phyloP scores from a whole-genome alignment of 2,329 filamentous ascomycete genomes.

The Colletotrichum chrysophilum region DNA sequence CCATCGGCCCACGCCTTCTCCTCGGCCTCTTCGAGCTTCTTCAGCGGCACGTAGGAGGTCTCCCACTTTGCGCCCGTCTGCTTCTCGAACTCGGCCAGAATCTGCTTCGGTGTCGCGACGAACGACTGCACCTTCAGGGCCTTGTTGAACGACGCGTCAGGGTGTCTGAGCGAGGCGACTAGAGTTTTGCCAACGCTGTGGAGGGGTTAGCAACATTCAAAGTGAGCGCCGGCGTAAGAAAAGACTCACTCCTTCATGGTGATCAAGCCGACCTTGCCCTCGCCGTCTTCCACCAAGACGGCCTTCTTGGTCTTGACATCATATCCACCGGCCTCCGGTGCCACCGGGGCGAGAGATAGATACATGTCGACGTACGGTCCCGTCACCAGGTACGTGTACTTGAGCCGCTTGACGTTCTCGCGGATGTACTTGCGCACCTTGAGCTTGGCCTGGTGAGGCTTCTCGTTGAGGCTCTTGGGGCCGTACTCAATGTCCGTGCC shows the following conservation, averaged over 20 bases:
- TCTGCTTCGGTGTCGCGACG: conserved; percentile 65
- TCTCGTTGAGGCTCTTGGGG: conserved; percentile 61
- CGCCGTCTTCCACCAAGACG: conserved; percentile 65
- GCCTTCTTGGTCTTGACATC: conserved; percentile 63
- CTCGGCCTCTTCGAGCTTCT: conserved; percentile 61
- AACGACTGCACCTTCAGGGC: conserved; percentile 75
- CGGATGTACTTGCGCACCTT: conserved; percentile 68
- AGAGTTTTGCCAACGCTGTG: conserved; percentile 69
- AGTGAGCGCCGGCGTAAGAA: too few species aligned
- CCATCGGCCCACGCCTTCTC: conserved; percentile 60
- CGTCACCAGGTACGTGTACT: conserved; percentile 72
- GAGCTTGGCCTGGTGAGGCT: conserved; percentile 73
- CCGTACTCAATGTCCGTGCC: conserved; percentile 70
- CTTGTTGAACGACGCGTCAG: conserved; percentile 56
- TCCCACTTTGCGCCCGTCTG: conserved; percentile 66
- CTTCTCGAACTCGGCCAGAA: conserved; percentile 70
- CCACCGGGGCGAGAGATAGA: conserved; percentile 45
- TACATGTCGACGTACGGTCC: conserved; percentile 73
- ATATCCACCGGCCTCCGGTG: conserved; percentile 58
- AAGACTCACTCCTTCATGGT: conserved; percentile 71
- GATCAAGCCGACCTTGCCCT: conserved; percentile 69
- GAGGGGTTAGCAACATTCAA: background rate
- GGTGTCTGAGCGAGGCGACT: conserved; percentile 64
- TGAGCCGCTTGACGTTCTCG: conserved; percentile 55
- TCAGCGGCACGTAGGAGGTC: conserved; percentile 56